Conservation (phyloP, 192 early-diverging fungal species). For the Coemansia pectinata region DNA sequence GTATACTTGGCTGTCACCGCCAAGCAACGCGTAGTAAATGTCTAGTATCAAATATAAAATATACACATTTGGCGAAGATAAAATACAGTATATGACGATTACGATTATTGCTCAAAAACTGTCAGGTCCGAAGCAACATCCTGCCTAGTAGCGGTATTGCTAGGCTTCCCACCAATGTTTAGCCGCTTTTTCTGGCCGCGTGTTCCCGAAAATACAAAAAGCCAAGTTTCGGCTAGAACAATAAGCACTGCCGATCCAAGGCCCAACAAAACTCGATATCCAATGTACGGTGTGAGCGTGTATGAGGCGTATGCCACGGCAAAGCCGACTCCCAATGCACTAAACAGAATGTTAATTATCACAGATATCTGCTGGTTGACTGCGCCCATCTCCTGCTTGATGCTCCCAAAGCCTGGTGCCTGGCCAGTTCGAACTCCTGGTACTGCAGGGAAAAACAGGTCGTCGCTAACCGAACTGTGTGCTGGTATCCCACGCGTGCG, state of each 20-base stretch:
- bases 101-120: neutral
- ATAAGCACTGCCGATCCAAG: slow-evolving; percentile 29
- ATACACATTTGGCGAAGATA: too few species aligned
- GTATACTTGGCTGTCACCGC: slow-evolving; percentile 52
- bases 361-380: slow-evolving; percentile 37
- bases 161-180: neutral
- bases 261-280: slow-evolving; percentile 40
- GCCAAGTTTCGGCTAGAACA: slow-evolving; percentile 36
- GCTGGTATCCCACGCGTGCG: neutral
- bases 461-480: neutral
- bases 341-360: slow-evolving; percentile 52
- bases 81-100: neutral
- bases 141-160: neutral
- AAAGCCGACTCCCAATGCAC: slow-evolving; percentile 49
- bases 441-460: slow-evolving; percentile 26
- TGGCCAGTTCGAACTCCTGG: slow-evolving; percentile 39
- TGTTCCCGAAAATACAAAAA: slow-evolving; percentile 37
- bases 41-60: neutral
- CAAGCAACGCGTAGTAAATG: slow-evolving; percentile 21
- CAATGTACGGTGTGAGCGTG: slow-evolving; percentile 44
- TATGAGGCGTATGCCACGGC: slow-evolving; percentile 51
- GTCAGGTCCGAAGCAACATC: neutral
- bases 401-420: neutral
- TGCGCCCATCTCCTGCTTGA: slow-evolving; percentile 34
- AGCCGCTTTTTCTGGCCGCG: slow-evolving; percentile 45